Evolutionary conservation across 805 yeast genomes (phyloP), one percentile per base, ranked within the genome.

Genomic region (Vanderwaltozyma tropicalis): DNA sequence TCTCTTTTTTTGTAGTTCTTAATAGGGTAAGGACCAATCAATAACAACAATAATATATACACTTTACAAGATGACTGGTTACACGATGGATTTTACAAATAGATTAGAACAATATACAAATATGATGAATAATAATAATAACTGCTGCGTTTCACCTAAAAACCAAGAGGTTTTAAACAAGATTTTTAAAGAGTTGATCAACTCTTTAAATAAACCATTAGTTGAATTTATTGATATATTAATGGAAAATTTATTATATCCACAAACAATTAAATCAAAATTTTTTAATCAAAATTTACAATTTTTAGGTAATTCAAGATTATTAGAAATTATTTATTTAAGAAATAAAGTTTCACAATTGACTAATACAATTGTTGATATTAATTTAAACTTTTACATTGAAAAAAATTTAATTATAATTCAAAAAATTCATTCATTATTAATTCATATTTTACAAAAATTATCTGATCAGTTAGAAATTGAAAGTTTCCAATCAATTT

Each of bases 171-270:
- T 31, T 13, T 18, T 37, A 21, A 37, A 37, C 28, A 33, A 42
- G 26, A 35, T 43, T 17, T 32, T 36, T 14, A 31, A 35, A 12
- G 50, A 48, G 17, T 30, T 52, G 22, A 37, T 46, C 3, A n/a
- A 41, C 9, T 51, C 57, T 1, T 33, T 52, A 13, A 39, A 37
- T 11, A 44, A 41, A 22, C 55, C 61, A 3, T 32, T 48, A 9
- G 25, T 44, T n/a, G 59, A 55, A 32, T 53, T 51, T 31, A 43
- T 46, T 15, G 58, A 55, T 30, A 42, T 44, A 9, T 25, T 55
- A 20, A 14, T 40, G 11, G 44, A 42, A 21, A 20, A 33, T 8
- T 22, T 44, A 16, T 12, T 31, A 15, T 38, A 40, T 22, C 32
- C 32, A 4, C 13, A 12, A n/a, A 18, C n/a, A 24, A 25, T 5